Conservation (phyloP, 2,329 filamentous ascomycete genomes). For the Drechslerella dactyloides region DNA sequence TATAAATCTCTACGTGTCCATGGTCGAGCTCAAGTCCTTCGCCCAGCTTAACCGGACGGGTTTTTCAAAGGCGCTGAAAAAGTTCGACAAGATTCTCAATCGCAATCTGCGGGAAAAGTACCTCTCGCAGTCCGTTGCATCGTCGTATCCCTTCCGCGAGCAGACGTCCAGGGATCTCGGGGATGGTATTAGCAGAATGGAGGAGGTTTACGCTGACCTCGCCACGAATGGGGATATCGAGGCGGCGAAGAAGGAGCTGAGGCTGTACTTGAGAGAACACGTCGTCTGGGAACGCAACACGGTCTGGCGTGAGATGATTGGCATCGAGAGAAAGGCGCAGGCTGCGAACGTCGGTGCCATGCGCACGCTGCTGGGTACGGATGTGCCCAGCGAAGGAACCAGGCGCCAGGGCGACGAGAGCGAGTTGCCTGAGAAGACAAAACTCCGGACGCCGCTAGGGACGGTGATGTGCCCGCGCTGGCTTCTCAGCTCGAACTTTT, state of each 20-base stretch:
- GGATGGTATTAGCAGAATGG: constrained; percentile 74
- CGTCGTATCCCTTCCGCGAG: constrained; percentile 80
- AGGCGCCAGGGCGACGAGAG: constrained; percentile 85
- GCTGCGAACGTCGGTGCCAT: constrained; percentile 84
- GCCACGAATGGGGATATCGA: constrained; percentile 80
- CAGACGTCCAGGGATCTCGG: constrained; percentile 74
- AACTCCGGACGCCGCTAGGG: constrained; percentile 80
- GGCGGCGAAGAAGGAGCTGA: constrained; percentile 80
- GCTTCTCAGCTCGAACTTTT: constrained; percentile 82
- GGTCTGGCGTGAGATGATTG: constrained; percentile 98
- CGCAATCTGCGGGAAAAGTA: constrained; percentile 78
- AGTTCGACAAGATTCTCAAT: constrained; percentile 96
- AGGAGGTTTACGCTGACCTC: constrained; percentile 78
- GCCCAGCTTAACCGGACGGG: constrained; percentile 95
- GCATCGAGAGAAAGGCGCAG: constrained; percentile 92
- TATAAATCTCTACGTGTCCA: constrained; percentile 82
- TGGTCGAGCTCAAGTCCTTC: constrained; percentile 95
- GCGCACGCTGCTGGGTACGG: constrained; percentile 75
- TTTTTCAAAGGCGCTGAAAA: constrained; percentile 95
- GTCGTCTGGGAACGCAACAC: constrained; percentile 99
- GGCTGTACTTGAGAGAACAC: constrained; percentile 90
- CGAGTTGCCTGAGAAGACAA: constrained; percentile 67
- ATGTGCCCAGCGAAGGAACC: constrained; percentile 71
- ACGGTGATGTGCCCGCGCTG: constrained; percentile 77
- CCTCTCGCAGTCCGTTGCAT: constrained; percentile 74